Evolutionary conservation across 169 alveolate genomes (phyloP).

Genomic region (Eimeria necatrix): DNA sequence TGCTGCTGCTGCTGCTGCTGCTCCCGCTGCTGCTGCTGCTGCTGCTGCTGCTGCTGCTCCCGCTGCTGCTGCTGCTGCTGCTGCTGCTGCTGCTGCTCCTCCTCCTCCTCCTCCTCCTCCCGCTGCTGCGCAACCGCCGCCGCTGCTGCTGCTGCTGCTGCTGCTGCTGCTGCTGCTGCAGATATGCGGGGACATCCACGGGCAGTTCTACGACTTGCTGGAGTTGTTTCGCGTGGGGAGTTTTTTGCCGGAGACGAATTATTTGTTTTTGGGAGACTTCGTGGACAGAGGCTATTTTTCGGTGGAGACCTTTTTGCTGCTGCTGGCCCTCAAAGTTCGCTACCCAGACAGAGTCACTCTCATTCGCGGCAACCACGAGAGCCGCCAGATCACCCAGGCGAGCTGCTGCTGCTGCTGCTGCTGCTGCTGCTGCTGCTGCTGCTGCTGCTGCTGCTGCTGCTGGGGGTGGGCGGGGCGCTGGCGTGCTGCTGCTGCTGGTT

Average conservation of each 20-base stretch:
- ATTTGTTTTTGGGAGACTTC: slow-evolving; percentile 98
- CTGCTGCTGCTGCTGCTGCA: slow-evolving; percentile 19
- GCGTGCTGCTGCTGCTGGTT: too few species aligned
- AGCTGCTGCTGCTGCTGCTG: neutral
- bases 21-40: neutral
- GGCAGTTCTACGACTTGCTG: slow-evolving; percentile 98
- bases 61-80: slow-evolving; percentile 4
- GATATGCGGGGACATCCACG: slow-evolving; percentile 99
- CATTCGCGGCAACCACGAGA: slow-evolving; percentile 97
- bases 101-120: neutral
- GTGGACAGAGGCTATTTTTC: slow-evolving; percentile 99
- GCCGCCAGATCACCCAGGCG: slow-evolving; percentile 94
- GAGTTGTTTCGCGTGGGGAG: slow-evolving; percentile 97
- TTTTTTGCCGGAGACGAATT: slow-evolving; percentile 97
- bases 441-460: neutral
- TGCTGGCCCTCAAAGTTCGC: slow-evolving; percentile 95
- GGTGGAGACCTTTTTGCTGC: slow-evolving; percentile 95
- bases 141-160: neutral
- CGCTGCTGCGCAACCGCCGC: too few species aligned
- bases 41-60: neutral
- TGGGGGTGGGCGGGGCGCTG: too few species aligned
- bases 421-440: neutral
- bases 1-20: neutral
- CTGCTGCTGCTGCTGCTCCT: neutral
- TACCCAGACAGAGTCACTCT: slow-evolving; percentile 95